Evolutionary conservation across 2,329 filamentous ascomycete genomes (phyloP), one percentile per base, ranked within the genome.

Genomic region (Penicillium sp.): DNA sequence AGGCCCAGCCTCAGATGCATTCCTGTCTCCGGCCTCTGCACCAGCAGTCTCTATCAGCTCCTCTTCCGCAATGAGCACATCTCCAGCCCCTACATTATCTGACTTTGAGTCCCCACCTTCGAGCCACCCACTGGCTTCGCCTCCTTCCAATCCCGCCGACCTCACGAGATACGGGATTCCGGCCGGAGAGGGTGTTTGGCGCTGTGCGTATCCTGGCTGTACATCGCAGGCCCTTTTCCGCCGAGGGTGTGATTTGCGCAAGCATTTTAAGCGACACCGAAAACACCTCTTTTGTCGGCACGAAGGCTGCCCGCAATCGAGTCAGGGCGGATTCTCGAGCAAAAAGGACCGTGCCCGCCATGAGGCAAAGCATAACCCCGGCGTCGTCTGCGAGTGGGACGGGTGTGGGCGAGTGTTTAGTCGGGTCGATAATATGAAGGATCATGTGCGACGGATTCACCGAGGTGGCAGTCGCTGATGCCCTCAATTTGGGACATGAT

Each of bases 291-390:
- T 80, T 62, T 83, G 80, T 62, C 76, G 78, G 4, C 72, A 80
- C 47, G 69, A 76, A 40, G 77, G 77, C 10, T 83, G 80, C 59
- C 77, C 78, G 10, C 77, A 82, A 56, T 70, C 77, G 8, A 70
- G 67, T 2, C 73, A 74, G 28, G 78, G 77, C 26, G 79, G 80
- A 0, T 83, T 82, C 59, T 81, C 78, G 6, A 80, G 77, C 58
- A 81, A 81, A 60, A 83, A 83, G 57, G 80, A 83, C 52, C 74
- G 79, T 16, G 76, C 77, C 22, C 67, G 80, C 31, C 80, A 83
- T 52, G 80, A 82, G 61, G 79, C 79, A 35, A 82, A 80, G 59
- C 80, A 83, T 61, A 80, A 81, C 52, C 79, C 80, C 2, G 74
- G 73, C n/a, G 75, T 83, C 42, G 58, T 73, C 29, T 83, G 80